These are phyloP conservation scores for Trichophyton benhamiae DNA, from an alignment of 2,329 filamentous ascomycete species.

Conservation along the genomic window DNA sequence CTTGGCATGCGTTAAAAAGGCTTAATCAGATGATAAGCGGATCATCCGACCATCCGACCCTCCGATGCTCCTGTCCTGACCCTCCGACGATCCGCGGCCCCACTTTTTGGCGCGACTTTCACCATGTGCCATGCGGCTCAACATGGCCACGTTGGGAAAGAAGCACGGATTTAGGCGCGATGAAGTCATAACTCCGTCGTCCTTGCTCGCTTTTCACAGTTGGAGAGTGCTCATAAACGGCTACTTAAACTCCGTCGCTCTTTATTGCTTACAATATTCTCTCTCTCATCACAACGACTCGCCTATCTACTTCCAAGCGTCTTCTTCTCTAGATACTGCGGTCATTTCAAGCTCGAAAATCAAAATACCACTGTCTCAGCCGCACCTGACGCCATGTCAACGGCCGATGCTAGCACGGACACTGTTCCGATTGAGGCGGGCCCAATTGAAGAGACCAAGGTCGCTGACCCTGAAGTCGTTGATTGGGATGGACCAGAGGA, in stretches of 20 bases:
- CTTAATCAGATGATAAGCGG: neutral
- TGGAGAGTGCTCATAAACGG: conserved; percentile 12
- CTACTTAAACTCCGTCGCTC: neutral
- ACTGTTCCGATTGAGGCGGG: neutral
- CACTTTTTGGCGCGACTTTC: neutral
- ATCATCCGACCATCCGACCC: conserved; percentile 21
- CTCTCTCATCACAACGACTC: conserved; percentile 15
- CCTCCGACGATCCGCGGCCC: neutral
- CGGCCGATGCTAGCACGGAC: neutral
- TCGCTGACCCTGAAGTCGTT: conserved; percentile 23
- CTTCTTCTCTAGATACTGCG: neutral
- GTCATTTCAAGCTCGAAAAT: neutral
- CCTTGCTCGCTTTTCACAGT: conserved; percentile 15
- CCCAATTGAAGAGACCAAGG: neutral
- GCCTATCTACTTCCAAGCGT: neutral
- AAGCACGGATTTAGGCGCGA: neutral
- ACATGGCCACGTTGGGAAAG: neutral
- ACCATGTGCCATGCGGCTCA: neutral
- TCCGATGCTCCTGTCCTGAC: conserved; percentile 19
- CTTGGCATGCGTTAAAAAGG: neutral
- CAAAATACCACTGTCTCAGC: neutral
- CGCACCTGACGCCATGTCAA: neutral
- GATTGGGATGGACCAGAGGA: conserved; percentile 55
- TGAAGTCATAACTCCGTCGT: neutral
- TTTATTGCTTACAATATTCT: neutral